Base-by-base conservation (phyloP, 352 stramenopile genomes). In the Phytophthora palmivora region DNA sequence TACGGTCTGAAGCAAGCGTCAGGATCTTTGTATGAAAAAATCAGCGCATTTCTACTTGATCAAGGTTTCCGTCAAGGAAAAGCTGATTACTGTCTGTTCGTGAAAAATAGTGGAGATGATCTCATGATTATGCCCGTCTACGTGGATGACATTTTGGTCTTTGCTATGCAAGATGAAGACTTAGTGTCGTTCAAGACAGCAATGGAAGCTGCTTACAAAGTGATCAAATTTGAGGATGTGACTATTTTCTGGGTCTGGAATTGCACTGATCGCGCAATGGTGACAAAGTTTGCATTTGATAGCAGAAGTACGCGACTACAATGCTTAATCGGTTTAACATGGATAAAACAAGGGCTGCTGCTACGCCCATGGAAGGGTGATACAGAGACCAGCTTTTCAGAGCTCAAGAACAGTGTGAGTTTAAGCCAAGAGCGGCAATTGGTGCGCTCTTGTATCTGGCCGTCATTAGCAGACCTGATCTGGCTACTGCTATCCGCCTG, bases 1-100 rank as follows among this genome's bases (percentile, higher is more conserved):
- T 79, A 80, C 30, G 70, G 71, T 1, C 19, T 79, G 4, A 54
- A 65, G 8, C 68, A 81, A 43, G 71, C 64, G 0, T 69, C 56
- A 6, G 51, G 58, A 3, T 47, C 55, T 9, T 74, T 59, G 67
- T 72, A 72, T 24, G 43, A 76, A 0, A 67, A 45, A 3, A 28
- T 55, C 36, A 70, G 48, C 0, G 14, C 12, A 55, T 69, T 52
- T 30, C 66, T 52, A 16, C 3, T 43, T 3, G 8, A 3, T 33
- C 46, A 12, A 46, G 54, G 33, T 14, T 72, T 30, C 49, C 30
- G 0, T 9, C 49, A 41, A 62, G 39, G 52, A 2, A 19, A 51
- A 44, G 33, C 60, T 18, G 62, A 80, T 34, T 16, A 21, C n/a
- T 80, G 67, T 26, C 26, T 81, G 1, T 73, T 67, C 30, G 30